Percentiles rank a stretch among this genome's conserved stretches.
Conservation (phyloP, 192 early-diverging fungal genomes). For the Rhizoclosmatium globosum region DNA sequence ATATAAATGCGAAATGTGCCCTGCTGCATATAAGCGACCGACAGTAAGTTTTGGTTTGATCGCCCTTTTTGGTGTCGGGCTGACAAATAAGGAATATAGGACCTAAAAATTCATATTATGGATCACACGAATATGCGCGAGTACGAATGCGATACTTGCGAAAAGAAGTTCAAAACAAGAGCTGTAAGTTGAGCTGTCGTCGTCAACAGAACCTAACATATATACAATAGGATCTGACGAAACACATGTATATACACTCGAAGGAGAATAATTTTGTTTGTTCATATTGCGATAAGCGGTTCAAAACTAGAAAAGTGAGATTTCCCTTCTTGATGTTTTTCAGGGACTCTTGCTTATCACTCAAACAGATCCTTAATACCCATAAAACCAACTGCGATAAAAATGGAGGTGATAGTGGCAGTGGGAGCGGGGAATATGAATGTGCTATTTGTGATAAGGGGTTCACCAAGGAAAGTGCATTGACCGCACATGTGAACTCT, state of each 20-base stretch:
- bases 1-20: slow-evolving; percentile 23
- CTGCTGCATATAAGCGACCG: slow-evolving; percentile 25
- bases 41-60: slow-evolving; percentile 6
- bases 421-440: background rate
- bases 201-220: background rate
- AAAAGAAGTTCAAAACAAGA: slow-evolving; percentile 28
- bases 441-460: slow-evolving; percentile 3
- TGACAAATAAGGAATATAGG: background rate
- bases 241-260: slow-evolving; percentile 29
- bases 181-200: background rate
- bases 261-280: slow-evolving; percentile 16
- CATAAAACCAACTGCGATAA: slow-evolving; percentile 13
- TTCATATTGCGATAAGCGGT: slow-evolving; percentile 6
- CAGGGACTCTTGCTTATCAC: background rate
- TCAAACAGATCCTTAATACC: background rate
- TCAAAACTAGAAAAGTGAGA: slow-evolving; percentile 30
- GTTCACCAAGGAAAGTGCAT: background rate
- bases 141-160: slow-evolving; percentile 23
- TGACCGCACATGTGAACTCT: background rate
- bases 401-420: background rate
- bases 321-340: background rate
- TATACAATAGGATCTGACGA: slow-evolving; percentile 26
- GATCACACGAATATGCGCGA: slow-evolving; percentile 32
- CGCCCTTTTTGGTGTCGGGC: background rate
- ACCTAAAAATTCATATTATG: slow-evolving; percentile 32